phyloP scores from a whole-genome alignment of 352 stramenopile species.

The Plasmopara viticola region DNA sequence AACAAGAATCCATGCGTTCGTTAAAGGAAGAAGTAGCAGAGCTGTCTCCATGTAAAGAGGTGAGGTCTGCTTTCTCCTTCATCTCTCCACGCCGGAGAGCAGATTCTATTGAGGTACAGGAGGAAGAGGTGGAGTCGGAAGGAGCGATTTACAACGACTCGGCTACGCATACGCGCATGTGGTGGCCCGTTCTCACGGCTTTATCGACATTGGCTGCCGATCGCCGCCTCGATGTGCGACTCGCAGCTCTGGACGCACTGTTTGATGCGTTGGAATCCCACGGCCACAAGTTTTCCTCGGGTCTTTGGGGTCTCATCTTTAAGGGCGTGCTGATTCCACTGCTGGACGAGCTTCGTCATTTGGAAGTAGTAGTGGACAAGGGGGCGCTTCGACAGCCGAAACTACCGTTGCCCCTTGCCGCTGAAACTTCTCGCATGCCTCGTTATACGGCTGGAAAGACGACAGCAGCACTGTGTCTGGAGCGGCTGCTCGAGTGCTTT shows the following conservation, averaged over 20 bases:
- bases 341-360: slow-evolving; percentile 65
- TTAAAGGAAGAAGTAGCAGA: slow-evolving; percentile 56
- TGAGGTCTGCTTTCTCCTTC: slow-evolving; percentile 1
- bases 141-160: slow-evolving; percentile 61
- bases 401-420: slow-evolving; percentile 22
- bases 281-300: slow-evolving; percentile 61
- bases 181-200: slow-evolving; percentile 96
- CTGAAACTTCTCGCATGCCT: slow-evolving; percentile 23
- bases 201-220: slow-evolving; percentile 92
- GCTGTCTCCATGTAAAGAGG: slow-evolving; percentile 27
- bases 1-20: slow-evolving; percentile 51
- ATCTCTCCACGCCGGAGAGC: slow-evolving; percentile 26
- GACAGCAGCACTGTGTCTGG: slow-evolving; percentile 60
- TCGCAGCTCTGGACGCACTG: slow-evolving; percentile 62
- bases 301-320: slow-evolving; percentile 81
- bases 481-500: slow-evolving; percentile 63
- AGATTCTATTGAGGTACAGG: slow-evolving; percentile 23
- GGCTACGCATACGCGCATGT: slow-evolving; percentile 60
- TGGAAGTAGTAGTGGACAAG: slow-evolving; percentile 58
- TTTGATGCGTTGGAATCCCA: slow-evolving; percentile 69
- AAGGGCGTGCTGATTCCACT: slow-evolving; percentile 83
- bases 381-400: slow-evolving; percentile 32
- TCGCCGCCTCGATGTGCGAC: slow-evolving; percentile 81
- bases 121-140: slow-evolving; percentile 7
- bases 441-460: slow-evolving; percentile 38